These are phyloP conservation scores for Ilex paraguariensis DNA, from an alignment of 305 asterid genomes.

Conservation along the genomic window DNA sequence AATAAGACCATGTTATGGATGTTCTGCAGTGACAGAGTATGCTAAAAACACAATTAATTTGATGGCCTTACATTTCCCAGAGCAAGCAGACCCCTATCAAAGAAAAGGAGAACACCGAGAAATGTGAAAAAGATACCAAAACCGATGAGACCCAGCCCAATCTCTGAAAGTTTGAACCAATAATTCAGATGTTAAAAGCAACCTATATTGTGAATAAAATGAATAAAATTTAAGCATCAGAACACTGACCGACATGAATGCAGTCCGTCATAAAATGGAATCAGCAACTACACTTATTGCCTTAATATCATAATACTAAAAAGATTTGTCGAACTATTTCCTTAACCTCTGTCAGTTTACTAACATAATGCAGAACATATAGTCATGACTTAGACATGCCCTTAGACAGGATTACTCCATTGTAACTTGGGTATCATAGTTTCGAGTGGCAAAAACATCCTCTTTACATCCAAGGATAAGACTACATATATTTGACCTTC, in stretches of 20 bases:
- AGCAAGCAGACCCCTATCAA: slow-evolving; percentile 86
- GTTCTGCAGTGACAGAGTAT: no score
- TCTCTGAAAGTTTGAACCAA: slow-evolving; percentile 40
- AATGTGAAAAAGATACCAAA: slow-evolving; percentile 75
- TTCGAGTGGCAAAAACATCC: no score
- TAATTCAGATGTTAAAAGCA: no score
- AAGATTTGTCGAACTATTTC: background rate
- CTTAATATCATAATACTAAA: background rate
- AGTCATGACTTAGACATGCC: no score
- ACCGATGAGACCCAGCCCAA: slow-evolving; percentile 77
- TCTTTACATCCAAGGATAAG: no score
- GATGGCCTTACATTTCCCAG: slow-evolving; percentile 68
- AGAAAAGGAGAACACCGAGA: slow-evolving; percentile 66
- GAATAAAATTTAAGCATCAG: background rate
- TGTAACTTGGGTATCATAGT: no score
- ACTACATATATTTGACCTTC: no score
- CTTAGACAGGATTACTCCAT: no score
- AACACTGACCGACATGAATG: background rate
- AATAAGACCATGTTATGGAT: background rate
- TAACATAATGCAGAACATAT: no score
- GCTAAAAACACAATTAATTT: no score
- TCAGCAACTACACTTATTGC: background rate
- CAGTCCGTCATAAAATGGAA: background rate
- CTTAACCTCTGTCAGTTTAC: background rate
- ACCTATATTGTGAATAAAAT: no score